Evolutionary conservation across 208 protist species (phyloP), one percentile per base, ranked within the genome.

Genomic region (Trypanosoma boissoni): DNA sequence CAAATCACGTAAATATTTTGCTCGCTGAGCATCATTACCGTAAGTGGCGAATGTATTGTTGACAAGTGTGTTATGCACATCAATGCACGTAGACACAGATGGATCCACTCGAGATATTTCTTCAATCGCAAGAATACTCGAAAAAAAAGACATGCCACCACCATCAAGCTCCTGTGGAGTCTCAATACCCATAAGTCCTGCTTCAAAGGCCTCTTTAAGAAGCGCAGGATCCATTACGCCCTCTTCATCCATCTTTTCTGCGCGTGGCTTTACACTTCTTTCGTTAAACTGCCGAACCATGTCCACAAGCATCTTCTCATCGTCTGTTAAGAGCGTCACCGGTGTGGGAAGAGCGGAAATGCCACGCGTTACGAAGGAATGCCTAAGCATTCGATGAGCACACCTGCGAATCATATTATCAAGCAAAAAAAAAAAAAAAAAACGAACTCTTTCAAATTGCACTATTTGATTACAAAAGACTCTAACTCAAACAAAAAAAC

Each of bases 1-100:
- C 0, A 98, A 81, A 52, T 84, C 83, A 7, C 91, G 76, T 39
- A 98, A 64, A 69, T 88, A 98, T 55, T 96, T 84, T 31, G 79
- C 59, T 63, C 83, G 83, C 63, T 91, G 86, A 7, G 72, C 72
- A 16, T 94, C 71, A 24, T 58, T 97, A 10, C 81, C 95, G 61
- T 78, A 83, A 51, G 72, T 60, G 65, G 84, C 82, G 64, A 97
- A 86, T 31, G 85, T 77, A 61, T 86, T 92, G 75, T 95, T 96
- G 18, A 95, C 78, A 6, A 97, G 79, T 0, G 92, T 97, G 68
- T 94, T 96, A 48, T 97, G 93, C 23, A 96, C 89, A 63, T 97
- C 91, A 1, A 95, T 85, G 34, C 84, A 83, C 20, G 96, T 87
- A 2, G 82, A 80, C 23, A 97, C 65, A 10, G 88, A 68, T 3